Conservation (phyloP, 1,284 basidiomycete genomes). For the Rhodotorula sp. region DNA sequence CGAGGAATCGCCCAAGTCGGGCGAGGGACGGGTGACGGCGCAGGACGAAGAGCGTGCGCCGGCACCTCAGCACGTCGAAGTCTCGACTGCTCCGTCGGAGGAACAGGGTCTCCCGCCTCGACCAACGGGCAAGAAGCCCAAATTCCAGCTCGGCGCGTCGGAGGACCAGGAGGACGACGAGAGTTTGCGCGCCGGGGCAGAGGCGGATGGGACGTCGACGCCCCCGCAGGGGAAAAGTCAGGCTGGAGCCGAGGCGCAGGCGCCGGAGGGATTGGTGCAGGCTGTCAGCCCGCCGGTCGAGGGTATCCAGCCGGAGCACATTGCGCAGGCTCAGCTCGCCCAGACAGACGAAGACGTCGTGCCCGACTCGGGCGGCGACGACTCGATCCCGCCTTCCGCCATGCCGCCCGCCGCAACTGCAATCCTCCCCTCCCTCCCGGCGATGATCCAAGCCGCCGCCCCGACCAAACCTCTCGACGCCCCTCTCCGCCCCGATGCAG, state of each 20-base stretch:
- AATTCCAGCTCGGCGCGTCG: constrained; percentile 20
- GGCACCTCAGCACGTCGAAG: neutral
- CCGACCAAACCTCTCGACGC: neutral
- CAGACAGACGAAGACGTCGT: neutral
- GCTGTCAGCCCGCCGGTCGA: too few species aligned
- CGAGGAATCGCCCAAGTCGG: too few species aligned
- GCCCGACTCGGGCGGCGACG: neutral
- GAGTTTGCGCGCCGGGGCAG: too few species aligned
- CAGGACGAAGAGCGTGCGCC: neutral
- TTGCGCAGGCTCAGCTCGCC: neutral
- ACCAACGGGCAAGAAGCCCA: constrained; percentile 17
- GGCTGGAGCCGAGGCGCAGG: neutral
- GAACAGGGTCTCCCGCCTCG: neutral
- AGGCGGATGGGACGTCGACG: neutral
- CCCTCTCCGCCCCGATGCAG: neutral
- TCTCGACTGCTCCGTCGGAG: too few species aligned
- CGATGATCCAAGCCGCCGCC: constrained; percentile 12
- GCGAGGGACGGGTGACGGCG: too few species aligned
- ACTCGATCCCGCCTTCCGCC: constrained; percentile 11
- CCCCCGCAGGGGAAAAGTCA: neutral
- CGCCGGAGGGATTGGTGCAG: neutral
- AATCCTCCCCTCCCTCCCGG: constrained; percentile 8
- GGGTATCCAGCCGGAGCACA: neutral
- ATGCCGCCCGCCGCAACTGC: constrained; percentile 27
- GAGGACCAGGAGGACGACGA: constrained; percentile 16